Conservation (phyloP, 257 asterid species). For the Mitragyna speciosa region DNA sequence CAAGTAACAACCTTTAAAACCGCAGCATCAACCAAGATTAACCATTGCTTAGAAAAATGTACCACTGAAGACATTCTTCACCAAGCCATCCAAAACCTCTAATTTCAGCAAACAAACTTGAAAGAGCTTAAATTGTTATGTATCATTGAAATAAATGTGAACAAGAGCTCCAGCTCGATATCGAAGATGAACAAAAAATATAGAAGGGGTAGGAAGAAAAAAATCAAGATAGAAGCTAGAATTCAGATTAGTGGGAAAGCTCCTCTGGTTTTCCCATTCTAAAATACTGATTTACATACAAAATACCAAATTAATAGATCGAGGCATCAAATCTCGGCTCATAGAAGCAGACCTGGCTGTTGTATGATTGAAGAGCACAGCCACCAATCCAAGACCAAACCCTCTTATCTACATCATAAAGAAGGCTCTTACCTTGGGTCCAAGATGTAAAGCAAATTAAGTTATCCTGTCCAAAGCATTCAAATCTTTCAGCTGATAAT, state of each 20-base stretch:
- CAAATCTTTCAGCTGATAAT: conserved; percentile 93
- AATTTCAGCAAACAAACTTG: conserved; percentile 10
- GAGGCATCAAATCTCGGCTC: conserved; percentile 97
- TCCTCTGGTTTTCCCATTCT: not conserved
- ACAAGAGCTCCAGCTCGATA: not conserved
- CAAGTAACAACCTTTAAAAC: not conserved
- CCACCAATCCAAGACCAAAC: conserved; percentile 98
- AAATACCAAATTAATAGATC: conserved; percentile 38
- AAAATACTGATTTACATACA: not conserved
- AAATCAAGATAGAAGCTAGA: conserved; percentile 7
- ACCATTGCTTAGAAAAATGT: not conserved
- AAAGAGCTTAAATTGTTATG: not conserved
- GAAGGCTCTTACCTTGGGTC: conserved; percentile 97
- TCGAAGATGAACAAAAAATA: conserved; percentile 4
- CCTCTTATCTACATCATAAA: conserved; percentile 89
- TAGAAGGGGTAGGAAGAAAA: not conserved
- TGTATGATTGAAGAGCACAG: conserved; percentile 84
- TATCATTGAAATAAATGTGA: not conserved
- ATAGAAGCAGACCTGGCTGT: conserved; percentile 94
- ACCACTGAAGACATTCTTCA: conserved; percentile 7
- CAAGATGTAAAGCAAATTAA: conserved; percentile 94
- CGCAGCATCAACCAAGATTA: not conserved
- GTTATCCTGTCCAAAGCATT: conserved; percentile 96
- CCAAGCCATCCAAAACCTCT: not conserved
- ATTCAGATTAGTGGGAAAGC: conserved; percentile 9